Conservation (phyloP, 305 asterid genomes). For the Rubia balearica region DNA sequence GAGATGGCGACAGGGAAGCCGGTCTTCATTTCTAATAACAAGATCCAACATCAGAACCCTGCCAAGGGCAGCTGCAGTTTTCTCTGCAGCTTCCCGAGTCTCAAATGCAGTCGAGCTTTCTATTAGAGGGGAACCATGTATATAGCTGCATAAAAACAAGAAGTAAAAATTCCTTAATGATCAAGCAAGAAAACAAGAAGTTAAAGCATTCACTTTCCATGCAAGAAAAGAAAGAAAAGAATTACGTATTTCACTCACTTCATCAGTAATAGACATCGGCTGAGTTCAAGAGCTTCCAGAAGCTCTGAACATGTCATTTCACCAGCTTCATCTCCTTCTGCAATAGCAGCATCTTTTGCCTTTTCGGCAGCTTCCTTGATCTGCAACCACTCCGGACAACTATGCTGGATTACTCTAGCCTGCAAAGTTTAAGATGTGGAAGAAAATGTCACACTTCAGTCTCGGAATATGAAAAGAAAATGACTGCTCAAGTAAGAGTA, state of each 20-base stretch:
- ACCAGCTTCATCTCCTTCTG: constrained; percentile 81
- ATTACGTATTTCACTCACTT: constrained; percentile 37
- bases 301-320: constrained; percentile 94
- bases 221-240: neutral
- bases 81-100: constrained; percentile 73
- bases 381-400: constrained; percentile 81
- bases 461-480: constrained; percentile 21
- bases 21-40: constrained; percentile 93
- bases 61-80: constrained; percentile 80
- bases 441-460: constrained; percentile 13
- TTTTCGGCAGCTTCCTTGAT: constrained; percentile 91
- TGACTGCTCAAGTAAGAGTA: constrained; percentile 35
- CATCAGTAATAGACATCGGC: constrained; percentile 91
- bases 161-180: neutral
- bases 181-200: neutral
- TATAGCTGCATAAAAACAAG: constrained; percentile 40
- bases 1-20: constrained; percentile 94
- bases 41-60: constrained; percentile 92
- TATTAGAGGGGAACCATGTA: constrained; percentile 86
- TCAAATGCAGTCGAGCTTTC: constrained; percentile 81
- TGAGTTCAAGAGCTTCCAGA: constrained; percentile 98
- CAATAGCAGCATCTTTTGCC: constrained; percentile 60
- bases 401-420: constrained; percentile 89
- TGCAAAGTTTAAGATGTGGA: constrained; percentile 24
- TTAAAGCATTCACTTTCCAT: neutral